Percentiles rank a stretch among this genome's conserved stretches.
These are phyloP conservation scores for Mycena maculata DNA, from an alignment of 768 basidiomycete genomes.

Conservation along the genomic window DNA sequence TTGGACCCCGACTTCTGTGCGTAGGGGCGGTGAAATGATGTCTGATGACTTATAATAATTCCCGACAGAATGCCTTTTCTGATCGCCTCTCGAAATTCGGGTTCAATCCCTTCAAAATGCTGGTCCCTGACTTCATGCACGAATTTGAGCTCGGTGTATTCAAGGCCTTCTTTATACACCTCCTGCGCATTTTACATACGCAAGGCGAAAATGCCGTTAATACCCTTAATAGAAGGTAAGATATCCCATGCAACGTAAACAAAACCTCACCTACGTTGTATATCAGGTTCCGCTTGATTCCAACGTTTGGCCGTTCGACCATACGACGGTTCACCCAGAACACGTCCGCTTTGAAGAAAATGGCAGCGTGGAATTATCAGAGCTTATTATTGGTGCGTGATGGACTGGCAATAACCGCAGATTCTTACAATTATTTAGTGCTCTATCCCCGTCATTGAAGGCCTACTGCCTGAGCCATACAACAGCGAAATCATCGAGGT, in stretches of 20 bases:
- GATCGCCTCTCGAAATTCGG: slow-evolving; percentile 32
- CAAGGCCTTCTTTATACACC: slow-evolving; percentile 53
- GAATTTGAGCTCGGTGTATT: slow-evolving; percentile 55
- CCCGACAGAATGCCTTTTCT: slow-evolving; percentile 52
- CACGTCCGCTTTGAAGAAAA: slow-evolving; percentile 38
- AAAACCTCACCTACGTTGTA: background rate
- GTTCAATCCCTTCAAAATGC: slow-evolving; percentile 40
- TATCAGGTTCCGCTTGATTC: slow-evolving; percentile 29
- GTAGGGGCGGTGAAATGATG: too few species aligned
- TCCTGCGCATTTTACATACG: slow-evolving; percentile 45
- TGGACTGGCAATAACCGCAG: background rate
- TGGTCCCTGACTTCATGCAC: slow-evolving; percentile 53
- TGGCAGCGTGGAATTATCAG: slow-evolving; percentile 41
- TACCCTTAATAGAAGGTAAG: slow-evolving; percentile 41
- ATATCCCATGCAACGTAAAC: background rate
- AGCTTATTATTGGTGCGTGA: slow-evolving; percentile 35
- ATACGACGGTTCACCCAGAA: slow-evolving; percentile 39
- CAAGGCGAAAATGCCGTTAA: slow-evolving; percentile 31
- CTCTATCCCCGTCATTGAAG: slow-evolving; percentile 51
- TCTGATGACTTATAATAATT: too few species aligned
- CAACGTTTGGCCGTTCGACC: slow-evolving; percentile 38
- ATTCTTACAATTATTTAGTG: slow-evolving; percentile 42
- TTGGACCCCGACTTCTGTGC: too few species aligned
- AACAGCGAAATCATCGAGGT: slow-evolving; percentile 45
- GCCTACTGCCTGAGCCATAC: slow-evolving; percentile 44